These are phyloP conservation scores for Poa annua DNA, from an alignment of 176 grass and related monocot genomes.

Conservation along the genomic window DNA sequence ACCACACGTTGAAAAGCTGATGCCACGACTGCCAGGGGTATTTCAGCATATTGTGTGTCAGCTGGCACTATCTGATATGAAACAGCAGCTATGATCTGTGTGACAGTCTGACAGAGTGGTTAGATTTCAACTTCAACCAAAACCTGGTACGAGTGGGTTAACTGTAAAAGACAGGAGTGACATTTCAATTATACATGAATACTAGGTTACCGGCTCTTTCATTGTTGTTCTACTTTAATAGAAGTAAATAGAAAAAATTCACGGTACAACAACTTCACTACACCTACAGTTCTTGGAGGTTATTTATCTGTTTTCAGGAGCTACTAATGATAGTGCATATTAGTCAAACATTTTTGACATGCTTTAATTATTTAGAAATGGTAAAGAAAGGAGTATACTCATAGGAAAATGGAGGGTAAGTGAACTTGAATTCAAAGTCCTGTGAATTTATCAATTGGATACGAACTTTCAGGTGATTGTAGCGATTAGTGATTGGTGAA, in stretches of 20 bases:
- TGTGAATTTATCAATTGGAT: neutral
- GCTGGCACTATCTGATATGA: constrained; percentile 88
- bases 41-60: constrained; percentile 88
- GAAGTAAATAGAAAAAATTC: constrained; percentile 14
- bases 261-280: constrained; percentile 13
- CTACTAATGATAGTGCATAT: neutral
- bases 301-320: constrained; percentile 9
- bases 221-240: constrained; percentile 9
- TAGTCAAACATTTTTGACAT: neutral
- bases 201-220: neutral
- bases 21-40: constrained; percentile 81
- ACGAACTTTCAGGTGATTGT: neutral
- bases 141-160: neutral
- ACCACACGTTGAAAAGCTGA: constrained; percentile 63
- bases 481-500: too few species aligned
- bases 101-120: constrained; percentile 40
- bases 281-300: constrained; percentile 22
- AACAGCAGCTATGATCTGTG: constrained; percentile 70
- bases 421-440: neutral
- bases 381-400: too few species aligned
- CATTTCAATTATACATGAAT: neutral
- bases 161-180: constrained; percentile 18
- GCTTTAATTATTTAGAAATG: neutral
- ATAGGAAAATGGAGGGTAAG: neutral
- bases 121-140: constrained; percentile 21